Evolutionary conservation across 768 basidiomycete genomes (phyloP).

Genomic region (Mycena venus): DNA sequence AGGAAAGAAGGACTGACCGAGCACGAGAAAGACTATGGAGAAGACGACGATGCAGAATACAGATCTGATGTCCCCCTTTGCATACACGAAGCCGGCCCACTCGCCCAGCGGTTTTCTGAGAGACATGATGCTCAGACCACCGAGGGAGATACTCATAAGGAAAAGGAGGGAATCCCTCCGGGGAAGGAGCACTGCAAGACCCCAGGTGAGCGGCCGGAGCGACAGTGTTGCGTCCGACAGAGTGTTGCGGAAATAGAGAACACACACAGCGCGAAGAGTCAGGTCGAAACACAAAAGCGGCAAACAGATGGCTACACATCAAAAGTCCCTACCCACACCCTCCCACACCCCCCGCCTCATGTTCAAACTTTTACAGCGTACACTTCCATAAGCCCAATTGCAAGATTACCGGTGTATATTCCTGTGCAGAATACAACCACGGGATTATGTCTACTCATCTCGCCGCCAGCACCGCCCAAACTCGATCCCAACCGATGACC

Average conservation of each 20-base stretch:
- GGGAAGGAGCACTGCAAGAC: constrained; percentile 51
- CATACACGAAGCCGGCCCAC: constrained; percentile 63
- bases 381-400: too few relatives aligned
- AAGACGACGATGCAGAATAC: constrained; percentile 79
- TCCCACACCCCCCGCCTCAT: too few relatives aligned
- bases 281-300: neutral
- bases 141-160: constrained; percentile 77
- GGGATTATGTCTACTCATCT: too few relatives aligned
- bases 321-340: neutral
- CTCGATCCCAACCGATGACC: constrained; percentile 17
- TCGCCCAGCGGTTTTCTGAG: constrained; percentile 67
- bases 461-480: neutral
- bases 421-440: too few relatives aligned
- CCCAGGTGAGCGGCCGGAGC: constrained; percentile 48
- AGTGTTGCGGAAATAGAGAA: constrained; percentile 28
- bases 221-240: constrained; percentile 64
- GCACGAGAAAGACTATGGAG: constrained; percentile 74
- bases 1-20: constrained; percentile 66
- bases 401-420: too few relatives aligned
- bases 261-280: neutral
- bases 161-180: constrained; percentile 64
- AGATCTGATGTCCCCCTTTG: constrained; percentile 76
- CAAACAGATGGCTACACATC: neutral
- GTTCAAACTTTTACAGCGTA: too few relatives aligned
- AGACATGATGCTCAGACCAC: constrained; percentile 72